A percentile compares a stretch with the other conserved stretches of the same genome.
These are phyloP conservation scores for Plantago major DNA, from an alignment of 257 asterid species.

Conservation along the genomic window DNA sequence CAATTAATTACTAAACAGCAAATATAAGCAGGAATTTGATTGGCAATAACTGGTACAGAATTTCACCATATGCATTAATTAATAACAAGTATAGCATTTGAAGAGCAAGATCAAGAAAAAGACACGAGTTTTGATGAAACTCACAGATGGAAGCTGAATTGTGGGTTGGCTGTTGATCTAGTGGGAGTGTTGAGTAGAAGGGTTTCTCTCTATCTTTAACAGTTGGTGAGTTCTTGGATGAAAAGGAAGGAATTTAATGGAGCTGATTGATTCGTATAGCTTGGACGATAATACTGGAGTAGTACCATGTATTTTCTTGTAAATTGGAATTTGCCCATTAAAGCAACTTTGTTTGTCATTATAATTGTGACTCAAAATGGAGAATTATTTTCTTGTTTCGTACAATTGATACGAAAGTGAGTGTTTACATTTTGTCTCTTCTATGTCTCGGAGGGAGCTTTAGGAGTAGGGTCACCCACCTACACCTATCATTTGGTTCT, in stretches of 20 bases:
- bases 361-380: no score
- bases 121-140: not conserved
- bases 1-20: not conserved
- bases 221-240: not conserved
- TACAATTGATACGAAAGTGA: no score
- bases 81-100: no score
- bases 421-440: no score
- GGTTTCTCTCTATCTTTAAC: not conserved
- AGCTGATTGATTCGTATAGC: conserved; percentile 12
- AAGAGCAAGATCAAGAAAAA: not conserved
- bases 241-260: not conserved
- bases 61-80: no score
- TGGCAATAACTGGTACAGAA: not conserved
- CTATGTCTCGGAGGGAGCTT: no score
- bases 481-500: no score
- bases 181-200: not conserved
- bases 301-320: no score
- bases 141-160: conserved; percentile 4
- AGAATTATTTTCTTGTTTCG: no score
- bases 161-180: not conserved
- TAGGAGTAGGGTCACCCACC: no score
- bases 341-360: no score
- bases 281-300: not conserved
- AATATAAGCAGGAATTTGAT: not conserved
- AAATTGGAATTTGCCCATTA: no score